Evolutionary conservation across 345 rosid genomes (phyloP), one percentile per base, ranked within the genome.

Genomic region (rapeseed (Brassica napus)): DNA sequence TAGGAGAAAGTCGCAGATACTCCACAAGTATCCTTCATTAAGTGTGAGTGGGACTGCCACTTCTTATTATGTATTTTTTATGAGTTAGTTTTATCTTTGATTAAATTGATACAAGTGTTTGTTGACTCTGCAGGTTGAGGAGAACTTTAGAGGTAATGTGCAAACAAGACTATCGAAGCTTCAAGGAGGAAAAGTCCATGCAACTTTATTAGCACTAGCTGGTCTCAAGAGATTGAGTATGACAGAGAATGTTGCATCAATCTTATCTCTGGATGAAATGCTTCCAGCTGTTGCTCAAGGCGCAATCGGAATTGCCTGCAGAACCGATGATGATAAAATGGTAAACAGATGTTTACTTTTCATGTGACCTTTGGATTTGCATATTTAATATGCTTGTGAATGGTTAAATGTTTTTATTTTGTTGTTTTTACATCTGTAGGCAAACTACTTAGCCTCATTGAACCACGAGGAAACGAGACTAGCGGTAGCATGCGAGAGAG

Each of bases 211-310:
- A 83, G 99, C 99, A 26, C 84, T 95, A 69, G 98, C 99, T 81
- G 99, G 99, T 60, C 95, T 95, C 10, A 95, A 88, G 83, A 93
- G 99, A 70, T 79, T 95, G 77, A 87, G 82, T 82, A 93, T 95
- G 97, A 93, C 92, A 1, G 98, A 91, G 78, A 91, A 91, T 68
- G 98, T 93, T 31, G 84, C 97, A 39, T 85, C 91, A 44, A 77
- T 87, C 66, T 91, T 95, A 71, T 78, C 98, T 44, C 82, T 93
- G 0, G 91, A 93, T 69, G 97, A 93, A 71, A 95, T 95, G 98
- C 98, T 95, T 76, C 99, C 99, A 12, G 99, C 99, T 47, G 99
- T 95, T 88, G 99, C 99, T 72, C 99, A 95, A 81, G 99, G 99
- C 21, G 99, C 99, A 4, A 95, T 93, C 67, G 98, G 99, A 76